phyloP scores from a whole-genome alignment of 2,329 filamentous ascomycete genomes.

The Trichoderma koningii region DNA sequence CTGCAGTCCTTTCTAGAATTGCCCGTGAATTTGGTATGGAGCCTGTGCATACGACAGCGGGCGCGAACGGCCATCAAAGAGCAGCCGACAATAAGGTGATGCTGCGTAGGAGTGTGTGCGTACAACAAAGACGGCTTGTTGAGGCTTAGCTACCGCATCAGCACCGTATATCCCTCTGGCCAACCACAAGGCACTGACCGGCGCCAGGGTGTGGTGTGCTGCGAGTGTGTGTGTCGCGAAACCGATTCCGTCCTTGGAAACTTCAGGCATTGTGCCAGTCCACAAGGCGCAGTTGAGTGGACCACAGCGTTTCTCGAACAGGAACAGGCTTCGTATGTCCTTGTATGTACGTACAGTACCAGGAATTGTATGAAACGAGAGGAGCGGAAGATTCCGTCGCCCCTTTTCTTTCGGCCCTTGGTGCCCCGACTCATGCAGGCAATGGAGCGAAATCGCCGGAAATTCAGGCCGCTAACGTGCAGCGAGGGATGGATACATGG shows the following conservation, averaged over 20 bases:
- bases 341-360: neutral
- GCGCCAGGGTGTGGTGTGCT: neutral
- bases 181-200: slow-evolving; percentile 2
- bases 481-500: neutral
- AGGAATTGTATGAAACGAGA: neutral
- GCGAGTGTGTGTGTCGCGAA: neutral
- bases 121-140: neutral
- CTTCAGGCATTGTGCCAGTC: neutral
- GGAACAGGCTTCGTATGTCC: neutral
- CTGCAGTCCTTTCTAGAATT: neutral
- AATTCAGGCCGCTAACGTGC: slow-evolving; percentile 14
- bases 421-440: slow-evolving; percentile 16
- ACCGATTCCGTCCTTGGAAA: neutral
- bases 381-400: slow-evolving; percentile 14
- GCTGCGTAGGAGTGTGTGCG: neutral
- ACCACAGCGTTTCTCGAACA: neutral
- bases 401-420: neutral
- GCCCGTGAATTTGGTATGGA: neutral
- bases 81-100: slow-evolving; percentile 7
- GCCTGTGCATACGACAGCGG: neutral
- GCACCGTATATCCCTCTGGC: neutral
- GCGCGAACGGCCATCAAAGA: neutral
- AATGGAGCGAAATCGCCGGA: slow-evolving; percentile 5
- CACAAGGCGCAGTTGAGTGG: slow-evolving; percentile 8
- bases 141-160: slow-evolving; percentile 13